These are phyloP conservation scores for Amoebophrya sp. DNA, from an alignment of 169 alveolate species.

Conservation along the genomic window DNA sequence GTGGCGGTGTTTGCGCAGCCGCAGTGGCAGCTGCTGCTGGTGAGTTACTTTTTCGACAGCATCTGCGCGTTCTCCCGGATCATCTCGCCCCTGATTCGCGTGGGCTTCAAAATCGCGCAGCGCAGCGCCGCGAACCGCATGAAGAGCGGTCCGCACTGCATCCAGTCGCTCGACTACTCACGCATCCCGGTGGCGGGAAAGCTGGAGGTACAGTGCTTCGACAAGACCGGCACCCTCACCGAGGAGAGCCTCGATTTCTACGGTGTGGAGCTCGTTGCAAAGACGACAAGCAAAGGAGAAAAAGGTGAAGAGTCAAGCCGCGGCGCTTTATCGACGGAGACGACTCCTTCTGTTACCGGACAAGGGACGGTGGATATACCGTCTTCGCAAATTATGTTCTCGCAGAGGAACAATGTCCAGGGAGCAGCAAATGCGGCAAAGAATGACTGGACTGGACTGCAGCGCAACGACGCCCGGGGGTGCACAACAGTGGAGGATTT, in stretches of 20 bases:
- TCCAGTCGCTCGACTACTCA: background rate
- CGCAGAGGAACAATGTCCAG: too few relatives aligned
- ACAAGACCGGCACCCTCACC: constrained; percentile 35
- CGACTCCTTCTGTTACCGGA: too few relatives aligned
- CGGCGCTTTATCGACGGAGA: too few relatives aligned
- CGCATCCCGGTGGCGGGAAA: constrained; percentile 37
- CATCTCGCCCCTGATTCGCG: background rate
- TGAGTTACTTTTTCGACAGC: background rate
- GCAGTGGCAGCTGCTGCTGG: background rate
- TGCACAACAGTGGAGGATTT: too few relatives aligned
- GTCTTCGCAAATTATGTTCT: too few relatives aligned
- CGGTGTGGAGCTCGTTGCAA: background rate
- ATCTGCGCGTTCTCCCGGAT: background rate
- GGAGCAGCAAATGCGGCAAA: too few relatives aligned
- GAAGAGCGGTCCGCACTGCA: background rate
- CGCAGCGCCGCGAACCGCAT: background rate
- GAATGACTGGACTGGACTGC: too few relatives aligned
- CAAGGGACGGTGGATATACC: too few relatives aligned
- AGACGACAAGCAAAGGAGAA: too few relatives aligned
- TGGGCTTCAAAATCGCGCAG: constrained; percentile 22
- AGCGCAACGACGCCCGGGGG: too few relatives aligned
- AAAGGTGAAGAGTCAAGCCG: too few relatives aligned
- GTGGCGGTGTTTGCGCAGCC: background rate
- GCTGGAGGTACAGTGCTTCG: constrained; percentile 2
- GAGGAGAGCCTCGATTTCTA: constrained; percentile 21